Evolutionary conservation across 169 alveolate genomes (phyloP), one percentile per base, ranked within the genome.

Genomic region (Cryptosporidium parvum): DNA sequence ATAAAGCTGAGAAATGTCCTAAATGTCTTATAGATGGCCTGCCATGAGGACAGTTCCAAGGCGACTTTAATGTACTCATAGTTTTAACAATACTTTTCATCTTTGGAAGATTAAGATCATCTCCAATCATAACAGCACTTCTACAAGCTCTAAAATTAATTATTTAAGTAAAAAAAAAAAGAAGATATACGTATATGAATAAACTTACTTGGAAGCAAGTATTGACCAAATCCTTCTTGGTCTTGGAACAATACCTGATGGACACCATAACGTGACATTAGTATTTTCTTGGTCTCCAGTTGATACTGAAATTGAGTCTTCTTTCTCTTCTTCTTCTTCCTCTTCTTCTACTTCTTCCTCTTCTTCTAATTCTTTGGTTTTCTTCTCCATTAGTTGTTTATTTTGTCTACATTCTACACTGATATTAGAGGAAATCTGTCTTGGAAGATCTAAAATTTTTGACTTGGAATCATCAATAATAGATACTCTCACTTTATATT

Each of bases 1-100:
- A 65, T 3, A 65, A 44, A 18, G 72, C 26, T 6, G 72, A 33
- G 85, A 85, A 59, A 52, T 95, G 92, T 86, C 93, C 85, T 23
- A 96, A 91, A 84, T 95, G 93, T 53, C 98, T 94, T 95, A 98
- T 95, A n/a, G 99, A 97, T 6, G 99, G 99, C 59, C 99, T 92
- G 6, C 99, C 99, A 92, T 98, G 99, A 37, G 99, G 99, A 86
- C 99, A 98, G 92, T 98, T 98, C 99, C 99, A 98, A 9, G 99
- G 99, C 62, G 97, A 97, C 52, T 97, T 93, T 37, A 98, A 93
- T 39, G 92, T 92, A 6, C 97, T 85, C 91, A 98, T 91, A 61
- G 94, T 96, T 37, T 85, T 85, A 18, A 97, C 94, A 18, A 98
- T 94, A 39, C 84, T 92, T 45, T 92, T 93, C 99, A 98, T 98